These are phyloP conservation scores for Talaromyces albobiverticillius DNA, from an alignment of 2,329 filamentous ascomycete genomes.

Conservation along the genomic window DNA sequence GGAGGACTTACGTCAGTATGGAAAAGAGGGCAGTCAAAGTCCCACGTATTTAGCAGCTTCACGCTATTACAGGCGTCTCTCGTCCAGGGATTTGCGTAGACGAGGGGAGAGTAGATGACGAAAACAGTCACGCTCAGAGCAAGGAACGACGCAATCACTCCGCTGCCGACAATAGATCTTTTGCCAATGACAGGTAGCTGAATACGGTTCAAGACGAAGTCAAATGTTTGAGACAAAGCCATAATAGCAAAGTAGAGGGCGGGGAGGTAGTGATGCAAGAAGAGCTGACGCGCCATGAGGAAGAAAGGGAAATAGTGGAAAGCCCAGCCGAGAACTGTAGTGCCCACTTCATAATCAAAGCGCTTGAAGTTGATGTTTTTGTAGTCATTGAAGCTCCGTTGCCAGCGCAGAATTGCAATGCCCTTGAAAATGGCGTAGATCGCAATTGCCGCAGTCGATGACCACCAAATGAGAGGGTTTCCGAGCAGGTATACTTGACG, in stretches of 20 bases:
- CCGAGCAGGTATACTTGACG: slow-evolving; percentile 96
- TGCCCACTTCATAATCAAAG: slow-evolving; percentile 95
- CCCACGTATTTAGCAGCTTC: slow-evolving; percentile 87
- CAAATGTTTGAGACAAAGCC: slow-evolving; percentile 81
- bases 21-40: slow-evolving; percentile 98
- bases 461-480: slow-evolving; percentile 94
- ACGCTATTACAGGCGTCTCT: slow-evolving; percentile 79
- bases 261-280: slow-evolving; percentile 97
- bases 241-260: slow-evolving; percentile 94
- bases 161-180: slow-evolving; percentile 69
- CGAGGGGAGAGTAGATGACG: slow-evolving; percentile 78
- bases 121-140: slow-evolving; percentile 73
- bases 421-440: slow-evolving; percentile 83
- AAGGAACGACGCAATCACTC: slow-evolving; percentile 71
- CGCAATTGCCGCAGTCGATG: slow-evolving; percentile 71
- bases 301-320: slow-evolving; percentile 99
- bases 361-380: slow-evolving; percentile 79
- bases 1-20: slow-evolving; percentile 71
- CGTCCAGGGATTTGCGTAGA: slow-evolving; percentile 94
- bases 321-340: slow-evolving; percentile 86
- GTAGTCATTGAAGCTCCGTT: slow-evolving; percentile 89
- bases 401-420: slow-evolving; percentile 85
- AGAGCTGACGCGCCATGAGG: slow-evolving; percentile 96
- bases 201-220: slow-evolving; percentile 76
- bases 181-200: slow-evolving; percentile 64